Base-by-base conservation (phyloP, 169 alveolate species). In the Theileria parva region DNA sequence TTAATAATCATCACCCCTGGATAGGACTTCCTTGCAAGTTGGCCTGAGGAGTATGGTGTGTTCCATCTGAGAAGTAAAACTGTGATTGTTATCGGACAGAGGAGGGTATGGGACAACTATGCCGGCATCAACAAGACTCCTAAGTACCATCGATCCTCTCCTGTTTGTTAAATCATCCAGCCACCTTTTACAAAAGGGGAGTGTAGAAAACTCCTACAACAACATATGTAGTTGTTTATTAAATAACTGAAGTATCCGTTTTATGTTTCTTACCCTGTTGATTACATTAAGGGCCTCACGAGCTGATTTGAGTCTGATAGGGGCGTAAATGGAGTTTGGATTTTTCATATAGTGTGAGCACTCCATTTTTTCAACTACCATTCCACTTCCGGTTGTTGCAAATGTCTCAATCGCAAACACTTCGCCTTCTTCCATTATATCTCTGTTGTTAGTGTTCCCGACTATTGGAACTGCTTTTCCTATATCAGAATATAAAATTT, bases 371-470 rank as follows among this genome's bases (percentile, higher is more conserved):
- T 95, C 97, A 80, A 94, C 69, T 23, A 93, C 95, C 51, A 74
- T 81, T 3, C 99, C 99, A 77, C 96, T 97, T 55, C 99, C 99
- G 19, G 99, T 97, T 0, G 99, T 92, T 44, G 99, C 99, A 87
- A 98, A 98, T 6, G 99, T 97, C 88, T 97, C 99, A 19, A 99
- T 98, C 9, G 99, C 99, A 91, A 97, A 99, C 67, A 97, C 86
- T 86, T 99, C 99, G 12, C 99, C 99, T 91, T 99, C 99, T 86
- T 97, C 99, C 99, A 99, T 99, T 66, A 94, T 86, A 88, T 97
- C 98, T 37, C 70, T 74, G 81, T 91, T 77, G 37, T 85, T 87
- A 59, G 95, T 96, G 61, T 95, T 91, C 87, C 94, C 95, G 17
- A 97, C 99, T 39, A 98, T 97, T 12, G 99, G 99, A 28, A 99